Evolutionary conservation across 306 rosid species (phyloP).

Genomic region (Prunus fruticosa): DNA sequence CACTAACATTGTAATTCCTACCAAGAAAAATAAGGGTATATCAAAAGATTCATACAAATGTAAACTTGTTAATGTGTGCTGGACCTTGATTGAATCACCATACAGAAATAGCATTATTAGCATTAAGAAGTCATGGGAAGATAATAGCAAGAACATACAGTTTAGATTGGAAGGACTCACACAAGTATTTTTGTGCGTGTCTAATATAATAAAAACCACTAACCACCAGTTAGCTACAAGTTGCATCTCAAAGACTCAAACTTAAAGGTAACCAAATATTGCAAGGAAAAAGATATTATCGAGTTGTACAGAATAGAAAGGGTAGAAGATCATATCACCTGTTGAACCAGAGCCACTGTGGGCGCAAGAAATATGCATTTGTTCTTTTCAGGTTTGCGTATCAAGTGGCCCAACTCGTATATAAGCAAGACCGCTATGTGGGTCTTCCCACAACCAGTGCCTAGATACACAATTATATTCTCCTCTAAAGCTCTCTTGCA

Average conservation of each 20-base stretch:
- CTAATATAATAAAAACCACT: not conserved
- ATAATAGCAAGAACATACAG: not conserved
- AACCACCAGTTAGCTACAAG: not conserved
- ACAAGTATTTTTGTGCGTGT: not conserved
- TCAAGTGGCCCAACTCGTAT: slow-evolving; percentile 65
- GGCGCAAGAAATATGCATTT: slow-evolving; percentile 90
- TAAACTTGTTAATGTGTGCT: not conserved
- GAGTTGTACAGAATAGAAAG: slow-evolving; percentile 19
- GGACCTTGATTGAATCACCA: not conserved
- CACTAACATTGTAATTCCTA: not conserved
- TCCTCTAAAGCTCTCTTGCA: slow-evolving; percentile 85
- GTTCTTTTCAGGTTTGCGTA: slow-evolving; percentile 60
- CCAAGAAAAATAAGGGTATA: not conserved
- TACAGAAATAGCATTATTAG: not conserved
- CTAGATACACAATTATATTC: slow-evolving; percentile 82
- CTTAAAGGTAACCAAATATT: slow-evolving; percentile 1
- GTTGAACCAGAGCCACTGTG: slow-evolving; percentile 83
- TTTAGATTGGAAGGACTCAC: not conserved
- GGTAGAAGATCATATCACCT: slow-evolving; percentile 49
- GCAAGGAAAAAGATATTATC: not conserved
- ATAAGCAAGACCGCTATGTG: slow-evolving; percentile 88
- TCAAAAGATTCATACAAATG: not conserved
- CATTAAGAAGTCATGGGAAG: not conserved
- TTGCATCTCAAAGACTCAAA: not conserved
- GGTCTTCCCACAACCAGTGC: slow-evolving; percentile 95